Evolutionary conservation across 495 filamentous ascomycete species (phyloP), one percentile per base, ranked within the genome.

Genomic region (Talaromyces ruber): DNA sequence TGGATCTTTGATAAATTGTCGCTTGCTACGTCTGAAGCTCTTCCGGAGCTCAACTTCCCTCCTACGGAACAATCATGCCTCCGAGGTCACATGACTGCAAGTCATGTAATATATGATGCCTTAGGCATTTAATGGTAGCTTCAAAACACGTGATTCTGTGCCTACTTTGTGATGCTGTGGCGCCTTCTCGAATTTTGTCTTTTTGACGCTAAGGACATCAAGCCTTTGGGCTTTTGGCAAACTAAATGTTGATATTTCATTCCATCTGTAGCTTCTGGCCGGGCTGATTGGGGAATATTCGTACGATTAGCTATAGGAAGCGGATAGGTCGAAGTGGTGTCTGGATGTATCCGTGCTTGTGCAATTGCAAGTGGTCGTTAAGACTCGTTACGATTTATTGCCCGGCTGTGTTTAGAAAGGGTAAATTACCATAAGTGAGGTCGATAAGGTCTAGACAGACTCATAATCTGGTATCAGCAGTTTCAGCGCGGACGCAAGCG

Each of bases 41-140:
- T 58, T 58, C 21, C 51, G 22, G 43, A 62, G 59, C 39, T 62
- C 45, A 28, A 62, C 29, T 52, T 51, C 29, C 37, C 22, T 51
- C 22, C 18, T 18, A 8, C 45, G 39, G 59, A 59, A 43, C 9
- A 32, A 54, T 43, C 25, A 14, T 32, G 37, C 18, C 60, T 45
- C 54, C 64, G 66, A 69, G 54, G n/a, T 50, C 60, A 62, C 59
- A 52, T 66, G 64, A 64, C 55, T 30, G 25, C 14, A 43, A 25
- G 45, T 64, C 59, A 65, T 45, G 56, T 65, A 26, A 56, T 5
- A 43, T 1, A 3, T 34, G 26, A 29, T 57, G 54, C 54, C 54
- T 57, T 16, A 57, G 54, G 29, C 54, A 2, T 6, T 14, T 16
- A 39, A 14, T 39, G 4, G 1, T 39, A 39, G 14, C 34, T n/a